A percentile compares a stretch with the other conserved stretches of the same genome.
These are phyloP conservation scores for Chenopodium berlandieri DNA, from an alignment of 148 eudicot species.

Conservation along the genomic window DNA sequence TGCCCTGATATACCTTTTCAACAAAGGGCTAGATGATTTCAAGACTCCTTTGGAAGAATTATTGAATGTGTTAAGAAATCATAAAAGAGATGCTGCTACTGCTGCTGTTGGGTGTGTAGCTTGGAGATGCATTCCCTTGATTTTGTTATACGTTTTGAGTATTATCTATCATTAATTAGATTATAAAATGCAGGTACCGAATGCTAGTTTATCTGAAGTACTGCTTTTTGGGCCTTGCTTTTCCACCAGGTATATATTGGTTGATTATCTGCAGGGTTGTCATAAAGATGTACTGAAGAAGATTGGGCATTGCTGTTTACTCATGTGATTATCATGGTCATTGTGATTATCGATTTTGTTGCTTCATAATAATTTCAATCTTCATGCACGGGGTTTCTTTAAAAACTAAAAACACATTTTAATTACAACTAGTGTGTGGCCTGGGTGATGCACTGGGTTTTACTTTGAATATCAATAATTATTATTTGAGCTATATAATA, in stretches of 20 bases:
- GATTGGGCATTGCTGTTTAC: neutral
- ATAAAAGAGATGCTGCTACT: slow-evolving; percentile 45
- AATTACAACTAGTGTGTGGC: too few relatives aligned
- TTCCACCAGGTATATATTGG: slow-evolving; percentile 77
- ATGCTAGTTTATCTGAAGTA: slow-evolving; percentile 94
- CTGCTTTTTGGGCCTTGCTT: slow-evolving; percentile 87
- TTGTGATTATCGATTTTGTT: neutral
- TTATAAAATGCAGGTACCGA: slow-evolving; percentile 61
- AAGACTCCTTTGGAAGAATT: slow-evolving; percentile 92
- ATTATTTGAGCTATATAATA: too few relatives aligned
- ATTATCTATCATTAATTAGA: slow-evolving; percentile 13
- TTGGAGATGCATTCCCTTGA: neutral
- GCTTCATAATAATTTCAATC: neutral
- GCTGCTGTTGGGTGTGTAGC: slow-evolving; percentile 69
- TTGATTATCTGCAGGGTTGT: neutral
- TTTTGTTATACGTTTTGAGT: neutral
- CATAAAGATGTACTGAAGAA: neutral
- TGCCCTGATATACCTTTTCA: slow-evolving; percentile 85
- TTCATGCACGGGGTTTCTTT: neutral
- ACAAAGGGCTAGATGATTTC: slow-evolving; percentile 94
- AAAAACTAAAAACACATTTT: neutral
- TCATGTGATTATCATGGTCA: neutral
- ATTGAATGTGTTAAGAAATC: slow-evolving; percentile 53
- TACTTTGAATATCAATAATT: too few relatives aligned
- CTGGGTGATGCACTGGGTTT: too few relatives aligned